Base-by-base conservation (phyloP, 768 basidiomycete species). In the Lactarius trivialis region DNA sequence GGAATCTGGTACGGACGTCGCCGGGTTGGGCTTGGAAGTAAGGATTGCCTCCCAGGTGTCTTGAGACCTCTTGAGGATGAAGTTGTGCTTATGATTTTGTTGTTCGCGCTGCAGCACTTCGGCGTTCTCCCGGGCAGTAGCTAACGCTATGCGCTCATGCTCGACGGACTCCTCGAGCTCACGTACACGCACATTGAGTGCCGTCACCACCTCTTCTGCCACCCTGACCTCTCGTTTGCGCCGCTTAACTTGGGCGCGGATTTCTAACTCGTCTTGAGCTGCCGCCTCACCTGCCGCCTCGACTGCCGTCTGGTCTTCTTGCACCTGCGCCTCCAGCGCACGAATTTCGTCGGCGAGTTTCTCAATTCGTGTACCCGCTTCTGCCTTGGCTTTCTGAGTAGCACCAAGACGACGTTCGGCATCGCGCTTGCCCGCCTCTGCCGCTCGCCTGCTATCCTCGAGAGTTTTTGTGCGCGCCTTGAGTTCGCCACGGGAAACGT, bases 321-420 rank as follows among this genome's bases (percentile, higher is more conserved):
- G 55, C 11, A 67, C 69, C 58, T 68, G 67, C 36, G 65, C 76
- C 67, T 77, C 80, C 68, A 90, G 87, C 56, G 81, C 81, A 21
- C 70, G 71, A 65, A 83, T 79, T 26, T 81, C 81, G 49, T 81
- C 77, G 56, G 79, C 81, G 51, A 91, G 68, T 55, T 74, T 73
- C 62, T 74, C 74, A 53, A 90, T 87, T 45, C 81, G 79, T 68
- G 78, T 79, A 24, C 72, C 77, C 0, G 87, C 81, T 58, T 79
- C 85, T 69, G 90, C 86, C 36, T 87, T 82, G 63, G 81, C 76
- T 48, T 70, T 78, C 71, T 85, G 84, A 17, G 83, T 84, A n/a
- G 80, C 77, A 68, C 85, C 89, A 62, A 95, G 79, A 67, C 86
- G 86, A 77, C 91, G 93, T 74, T 98, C 96, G 4, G 88, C 92